Evolutionary conservation across 768 basidiomycete species (phyloP).

Genomic region (Boletus sp.): DNA sequence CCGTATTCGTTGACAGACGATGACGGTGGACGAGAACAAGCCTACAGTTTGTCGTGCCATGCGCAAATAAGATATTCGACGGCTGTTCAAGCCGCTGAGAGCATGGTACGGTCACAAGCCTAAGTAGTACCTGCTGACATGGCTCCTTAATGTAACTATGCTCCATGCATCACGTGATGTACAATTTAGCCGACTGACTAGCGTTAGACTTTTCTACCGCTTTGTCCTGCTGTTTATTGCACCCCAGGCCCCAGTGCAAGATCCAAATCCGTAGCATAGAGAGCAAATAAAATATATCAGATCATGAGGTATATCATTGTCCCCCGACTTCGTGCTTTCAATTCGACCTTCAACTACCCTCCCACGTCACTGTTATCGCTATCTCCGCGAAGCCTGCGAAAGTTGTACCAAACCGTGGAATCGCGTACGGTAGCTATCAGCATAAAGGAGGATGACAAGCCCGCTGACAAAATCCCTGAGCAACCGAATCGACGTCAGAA

Average conservation of each 20-base stretch:
- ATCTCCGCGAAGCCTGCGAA: constrained; percentile 36
- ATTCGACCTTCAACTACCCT: not conserved
- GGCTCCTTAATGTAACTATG: not conserved
- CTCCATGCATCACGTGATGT: constrained; percentile 19
- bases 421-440: constrained; percentile 43
- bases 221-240: not conserved
- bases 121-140: not conserved
- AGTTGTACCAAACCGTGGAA: constrained; percentile 40
- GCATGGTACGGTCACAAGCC: constrained; percentile 12
- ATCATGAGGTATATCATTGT: constrained; percentile 19
- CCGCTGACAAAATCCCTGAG: constrained; percentile 51
- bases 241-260: not conserved
- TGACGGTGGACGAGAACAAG: constrained; percentile 16
- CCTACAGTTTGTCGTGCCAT: constrained; percentile 24
- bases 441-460: constrained; percentile 46
- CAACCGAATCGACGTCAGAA: not conserved
- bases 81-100: constrained; percentile 8
- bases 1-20: constrained; percentile 34
- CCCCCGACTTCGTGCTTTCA: not conserved
- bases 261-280: constrained; percentile 7
- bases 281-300: constrained; percentile 11
- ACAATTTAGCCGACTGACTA: not conserved
- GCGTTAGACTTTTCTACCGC: not conserved
- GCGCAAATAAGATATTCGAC: constrained; percentile 7
- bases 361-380: constrained; percentile 10